Evolutionary conservation across 1,284 basidiomycete genomes (phyloP).

Genomic region (Trichosporon faecale): DNA sequence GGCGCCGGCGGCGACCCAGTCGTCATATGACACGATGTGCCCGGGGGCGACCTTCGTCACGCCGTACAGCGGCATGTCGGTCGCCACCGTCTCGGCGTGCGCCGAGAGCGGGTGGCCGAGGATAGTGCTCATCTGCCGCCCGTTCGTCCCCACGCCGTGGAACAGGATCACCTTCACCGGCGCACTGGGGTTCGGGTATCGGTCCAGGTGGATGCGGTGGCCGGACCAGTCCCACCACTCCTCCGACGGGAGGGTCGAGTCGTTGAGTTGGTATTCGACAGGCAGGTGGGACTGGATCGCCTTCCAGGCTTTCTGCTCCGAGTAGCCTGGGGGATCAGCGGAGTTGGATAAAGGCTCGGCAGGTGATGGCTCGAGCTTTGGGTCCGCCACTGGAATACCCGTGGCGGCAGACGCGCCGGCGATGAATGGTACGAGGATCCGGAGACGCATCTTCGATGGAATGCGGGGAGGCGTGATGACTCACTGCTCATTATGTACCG

Average conservation of each 20-base stretch:
- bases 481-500: neutral
- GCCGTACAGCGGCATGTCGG: neutral
- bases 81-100: neutral
- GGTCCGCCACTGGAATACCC: neutral
- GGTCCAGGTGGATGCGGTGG: neutral
- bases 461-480: too few relatives aligned
- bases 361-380: too few relatives aligned
- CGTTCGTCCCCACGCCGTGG: neutral
- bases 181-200: neutral
- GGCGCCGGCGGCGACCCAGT: neutral
- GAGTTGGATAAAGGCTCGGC: too few relatives aligned
- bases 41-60: neutral
- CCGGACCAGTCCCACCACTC: neutral
- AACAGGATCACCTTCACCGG: neutral
- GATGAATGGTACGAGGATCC: neutral
- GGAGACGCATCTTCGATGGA: neutral
- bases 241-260: neutral
- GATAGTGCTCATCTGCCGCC: neutral
- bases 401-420: too few relatives aligned
- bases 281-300: neutral
- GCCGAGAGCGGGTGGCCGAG: neutral
- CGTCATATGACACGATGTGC: neutral
- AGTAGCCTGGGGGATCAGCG: neutral
- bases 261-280: neutral
- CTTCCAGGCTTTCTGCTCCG: neutral